Evolutionary conservation across 2,329 filamentous ascomycete genomes (phyloP).

Genomic region (Diaporthe longicolla): DNA sequence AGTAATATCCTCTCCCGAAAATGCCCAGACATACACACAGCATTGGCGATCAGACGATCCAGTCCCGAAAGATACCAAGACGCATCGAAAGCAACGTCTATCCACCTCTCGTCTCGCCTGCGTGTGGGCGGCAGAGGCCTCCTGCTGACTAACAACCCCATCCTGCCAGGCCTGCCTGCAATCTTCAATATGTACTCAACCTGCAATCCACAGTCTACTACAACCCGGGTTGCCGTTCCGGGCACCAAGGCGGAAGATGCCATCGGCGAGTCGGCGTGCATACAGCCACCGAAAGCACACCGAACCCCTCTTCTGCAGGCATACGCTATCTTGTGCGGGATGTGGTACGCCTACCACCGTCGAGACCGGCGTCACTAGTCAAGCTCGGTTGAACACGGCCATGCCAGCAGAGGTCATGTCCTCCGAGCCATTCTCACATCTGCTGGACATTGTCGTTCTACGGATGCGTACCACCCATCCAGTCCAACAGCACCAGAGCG

Average conservation of each 20-base stretch:
- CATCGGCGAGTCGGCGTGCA: slow-evolving; percentile 22
- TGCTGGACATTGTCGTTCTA: neutral
- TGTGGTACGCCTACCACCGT: neutral
- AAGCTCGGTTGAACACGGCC: neutral
- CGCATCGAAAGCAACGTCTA: slow-evolving; percentile 21
- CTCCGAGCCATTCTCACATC: neutral
- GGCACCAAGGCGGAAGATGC: neutral
- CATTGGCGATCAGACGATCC: slow-evolving; percentile 35
- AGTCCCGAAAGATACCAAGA: slow-evolving; percentile 11
- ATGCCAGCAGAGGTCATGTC: neutral
- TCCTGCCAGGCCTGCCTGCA: neutral
- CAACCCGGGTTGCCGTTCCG: neutral
- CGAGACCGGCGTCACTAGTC: neutral
- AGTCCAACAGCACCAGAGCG: neutral
- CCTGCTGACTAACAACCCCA: slow-evolving; percentile 18
- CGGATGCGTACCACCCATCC: neutral
- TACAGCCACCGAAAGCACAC: slow-evolving; percentile 7
- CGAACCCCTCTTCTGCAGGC: slow-evolving; percentile 3
- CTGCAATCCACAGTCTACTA: neutral
- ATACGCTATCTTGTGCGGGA: slow-evolving; percentile 15
- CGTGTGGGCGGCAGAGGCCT: slow-evolving; percentile 28
- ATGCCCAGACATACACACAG: slow-evolving; percentile 30
- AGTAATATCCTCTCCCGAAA: slow-evolving; percentile 21
- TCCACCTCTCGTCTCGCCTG: neutral
- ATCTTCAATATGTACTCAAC: neutral